Conservation (phyloP, 495 filamentous ascomycete species). For the Penicillium desertorum region DNA sequence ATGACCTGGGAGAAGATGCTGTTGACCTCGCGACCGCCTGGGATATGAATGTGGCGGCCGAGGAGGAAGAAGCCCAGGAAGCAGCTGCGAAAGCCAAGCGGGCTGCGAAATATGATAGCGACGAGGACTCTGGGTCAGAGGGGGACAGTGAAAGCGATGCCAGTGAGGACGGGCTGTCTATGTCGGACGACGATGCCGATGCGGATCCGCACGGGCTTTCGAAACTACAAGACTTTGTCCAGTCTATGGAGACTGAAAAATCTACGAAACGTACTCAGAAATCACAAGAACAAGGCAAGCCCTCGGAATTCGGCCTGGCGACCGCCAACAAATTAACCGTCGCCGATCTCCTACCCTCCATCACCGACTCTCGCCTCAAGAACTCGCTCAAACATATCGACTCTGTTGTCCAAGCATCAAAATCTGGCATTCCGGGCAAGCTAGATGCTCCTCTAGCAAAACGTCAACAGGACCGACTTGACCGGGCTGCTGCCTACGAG, state of each 20-base stretch:
- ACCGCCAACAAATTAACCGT: conserved; percentile 74
- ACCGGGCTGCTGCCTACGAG: conserved; percentile 81
- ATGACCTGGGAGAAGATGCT: conserved; percentile 77
- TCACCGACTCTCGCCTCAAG: conserved; percentile 73
- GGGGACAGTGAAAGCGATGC: conserved; percentile 51
- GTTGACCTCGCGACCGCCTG: conserved; percentile 81
- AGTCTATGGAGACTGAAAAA: conserved; percentile 55
- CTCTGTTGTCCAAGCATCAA: conserved; percentile 45
- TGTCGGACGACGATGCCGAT: conserved; percentile 59
- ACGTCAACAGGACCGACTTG: conserved; percentile 82
- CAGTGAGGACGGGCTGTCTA: conserved; percentile 49
- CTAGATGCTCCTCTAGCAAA: conserved; percentile 83
- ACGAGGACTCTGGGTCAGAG: conserved; percentile 36
- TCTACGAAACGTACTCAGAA: conserved; percentile 33
- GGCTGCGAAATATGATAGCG: conserved; percentile 32
- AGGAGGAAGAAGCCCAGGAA: conserved; percentile 41
- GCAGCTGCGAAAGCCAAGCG: conserved; percentile 35
- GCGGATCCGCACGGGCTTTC: conserved; percentile 59
- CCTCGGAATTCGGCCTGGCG: conserved; percentile 57
- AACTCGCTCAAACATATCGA: conserved; percentile 71
- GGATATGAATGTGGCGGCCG: conserved; percentile 64
- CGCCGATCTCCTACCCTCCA: conserved; percentile 69
- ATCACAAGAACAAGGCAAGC: conserved; percentile 51
- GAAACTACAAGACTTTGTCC: conserved; percentile 68
- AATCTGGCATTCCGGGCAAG: conserved; percentile 61